Conservation (phyloP, 306 rosid genomes). For the Gastrolobium villosum region DNA sequence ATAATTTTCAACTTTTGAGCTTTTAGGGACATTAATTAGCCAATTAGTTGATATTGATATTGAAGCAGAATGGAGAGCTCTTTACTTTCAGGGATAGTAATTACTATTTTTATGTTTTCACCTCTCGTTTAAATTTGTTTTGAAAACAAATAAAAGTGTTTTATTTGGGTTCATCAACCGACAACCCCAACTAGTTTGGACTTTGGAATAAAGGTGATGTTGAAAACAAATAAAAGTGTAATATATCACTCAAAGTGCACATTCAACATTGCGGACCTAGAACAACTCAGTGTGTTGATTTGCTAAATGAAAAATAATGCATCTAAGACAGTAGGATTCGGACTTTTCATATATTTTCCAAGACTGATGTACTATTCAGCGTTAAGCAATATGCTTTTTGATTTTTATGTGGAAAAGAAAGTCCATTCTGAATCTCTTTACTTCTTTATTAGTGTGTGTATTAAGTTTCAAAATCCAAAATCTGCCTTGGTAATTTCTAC, state of each 20-base stretch:
- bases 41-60: not conserved
- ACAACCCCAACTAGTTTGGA: too few species aligned
- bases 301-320: not conserved
- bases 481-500: not conserved
- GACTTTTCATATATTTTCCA: not conserved
- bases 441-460: not conserved
- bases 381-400: slow-evolving; percentile 8
- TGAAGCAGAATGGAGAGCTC: not conserved
- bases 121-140: slow-evolving; percentile 13
- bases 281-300: slow-evolving; percentile 8
- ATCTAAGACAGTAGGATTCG: slow-evolving; percentile 6
- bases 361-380: not conserved
- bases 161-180: too few species aligned
- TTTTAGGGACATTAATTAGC: slow-evolving; percentile 22
- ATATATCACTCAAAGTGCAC: slow-evolving; percentile 2
- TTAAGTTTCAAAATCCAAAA: slow-evolving; percentile 13
- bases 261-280: slow-evolving; percentile 7
- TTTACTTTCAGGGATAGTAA: slow-evolving; percentile 6
- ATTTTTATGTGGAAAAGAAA: slow-evolving; percentile 5
- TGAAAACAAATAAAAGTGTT: not conserved
- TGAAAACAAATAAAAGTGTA: not conserved
- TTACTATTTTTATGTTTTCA: slow-evolving; percentile 6
- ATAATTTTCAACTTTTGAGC: slow-evolving; percentile 2
- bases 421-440: slow-evolving; percentile 15
- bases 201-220: too few species aligned